These are phyloP conservation scores for Fusarium phyllophilum DNA, from an alignment of 2,329 filamentous ascomycete species.

Conservation along the genomic window DNA sequence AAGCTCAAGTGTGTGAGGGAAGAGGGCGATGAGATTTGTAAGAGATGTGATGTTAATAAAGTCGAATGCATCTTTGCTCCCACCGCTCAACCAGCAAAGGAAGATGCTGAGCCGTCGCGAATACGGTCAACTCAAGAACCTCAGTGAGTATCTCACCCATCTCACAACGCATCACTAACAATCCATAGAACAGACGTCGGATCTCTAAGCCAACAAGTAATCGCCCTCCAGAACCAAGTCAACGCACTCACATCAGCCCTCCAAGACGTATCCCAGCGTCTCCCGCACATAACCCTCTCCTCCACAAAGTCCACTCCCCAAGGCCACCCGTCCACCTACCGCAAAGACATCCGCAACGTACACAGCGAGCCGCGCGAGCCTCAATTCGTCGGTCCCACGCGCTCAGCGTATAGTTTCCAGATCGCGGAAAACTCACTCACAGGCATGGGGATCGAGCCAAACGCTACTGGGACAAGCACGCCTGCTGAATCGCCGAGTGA, in stretches of 20 bases:
- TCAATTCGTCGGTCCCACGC: background rate
- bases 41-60: background rate
- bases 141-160: background rate
- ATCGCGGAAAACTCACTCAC: slow-evolving; percentile 5
- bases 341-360: slow-evolving; percentile 1
- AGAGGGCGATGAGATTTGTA: background rate
- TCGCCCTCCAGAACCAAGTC: background rate
- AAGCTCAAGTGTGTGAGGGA: slow-evolving; percentile 18
- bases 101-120: background rate
- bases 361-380: background rate
- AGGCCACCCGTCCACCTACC: background rate
- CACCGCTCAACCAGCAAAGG: background rate
- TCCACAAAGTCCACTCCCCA: slow-evolving; percentile 7
- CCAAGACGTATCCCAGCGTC: slow-evolving; percentile 6
- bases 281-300: background rate
- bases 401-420: slow-evolving; percentile 16
- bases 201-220: background rate
- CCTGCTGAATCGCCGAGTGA: background rate
- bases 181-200: background rate
- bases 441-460: background rate
- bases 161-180: fast-evolving
- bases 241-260: background rate
- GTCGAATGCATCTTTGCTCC: slow-evolving; percentile 2
- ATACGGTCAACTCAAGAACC: background rate
- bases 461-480: background rate